Conservation (phyloP, 73 alveolate species). For the Stentor roeselii region DNA sequence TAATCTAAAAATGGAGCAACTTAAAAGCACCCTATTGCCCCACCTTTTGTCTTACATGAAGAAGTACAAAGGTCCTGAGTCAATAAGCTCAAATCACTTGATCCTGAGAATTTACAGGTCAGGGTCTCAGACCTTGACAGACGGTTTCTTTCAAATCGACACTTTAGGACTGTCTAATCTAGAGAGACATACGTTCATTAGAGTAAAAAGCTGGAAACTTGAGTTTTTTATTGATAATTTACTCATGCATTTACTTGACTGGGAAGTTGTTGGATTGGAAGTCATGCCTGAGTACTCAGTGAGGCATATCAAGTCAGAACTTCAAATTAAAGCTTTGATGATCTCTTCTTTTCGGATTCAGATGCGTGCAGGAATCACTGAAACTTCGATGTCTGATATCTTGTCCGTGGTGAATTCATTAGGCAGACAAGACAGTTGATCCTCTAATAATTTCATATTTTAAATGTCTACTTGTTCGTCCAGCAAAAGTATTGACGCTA, state of each 20-base stretch:
- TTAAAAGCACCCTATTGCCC: background rate
- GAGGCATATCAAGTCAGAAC: background rate
- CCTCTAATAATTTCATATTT: background rate
- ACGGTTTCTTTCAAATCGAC: background rate
- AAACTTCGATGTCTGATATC: background rate
- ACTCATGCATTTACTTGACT: background rate
- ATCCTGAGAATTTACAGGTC: background rate
- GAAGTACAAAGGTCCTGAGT: background rate
- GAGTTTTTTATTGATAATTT: background rate
- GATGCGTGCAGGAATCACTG: background rate
- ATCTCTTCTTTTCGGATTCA: background rate
- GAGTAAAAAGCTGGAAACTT: background rate
- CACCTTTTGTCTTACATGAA: background rate
- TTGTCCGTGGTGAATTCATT: no score
- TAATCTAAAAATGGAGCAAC: background rate
- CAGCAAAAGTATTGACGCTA: background rate
- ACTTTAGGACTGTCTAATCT: background rate
- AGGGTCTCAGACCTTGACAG: background rate
- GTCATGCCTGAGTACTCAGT: background rate
- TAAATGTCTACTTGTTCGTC: slow-evolving; percentile 1
- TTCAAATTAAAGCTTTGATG: background rate
- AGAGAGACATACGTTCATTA: background rate
- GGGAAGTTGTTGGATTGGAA: background rate
- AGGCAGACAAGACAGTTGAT: no score
- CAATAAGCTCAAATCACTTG: background rate